Base-by-base conservation (phyloP, 2,329 filamentous ascomycete species). In the Exophiala mesophila region DNA sequence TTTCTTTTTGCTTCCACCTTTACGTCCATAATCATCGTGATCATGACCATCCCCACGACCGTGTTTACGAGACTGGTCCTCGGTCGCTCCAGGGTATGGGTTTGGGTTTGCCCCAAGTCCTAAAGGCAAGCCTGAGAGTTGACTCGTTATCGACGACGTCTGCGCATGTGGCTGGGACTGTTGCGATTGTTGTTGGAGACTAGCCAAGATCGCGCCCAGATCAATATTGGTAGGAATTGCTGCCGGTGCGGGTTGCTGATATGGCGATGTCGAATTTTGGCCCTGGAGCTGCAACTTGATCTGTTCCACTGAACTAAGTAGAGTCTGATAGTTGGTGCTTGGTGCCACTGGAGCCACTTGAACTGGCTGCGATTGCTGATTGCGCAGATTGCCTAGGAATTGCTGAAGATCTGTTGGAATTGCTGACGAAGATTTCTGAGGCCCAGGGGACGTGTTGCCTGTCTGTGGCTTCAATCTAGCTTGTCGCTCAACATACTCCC, bases 371-470 rank as follows among this genome's bases (percentile, higher is more conserved):
- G 47, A 35, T 54, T 58, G 9, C 54, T 54, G 39, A 44, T 42
- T 36, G 16, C 52, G 56, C 38, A 59, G 60, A 39, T 55, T 64
- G 19, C 60, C 59, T 53, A 35, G 61, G 56, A 43, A 63, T 61
- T 20, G 55, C 44, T 35, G 56, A 36, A 43, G 54, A 36, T 43
- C 54, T 9, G 34, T 21, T 9, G 38, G 16, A 26, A 50, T 41
- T 5, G 20, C 36, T 10, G 17, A 33, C 7, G 49, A 48, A 23
- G 57, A 58, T 26, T 52, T 55, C 29, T 53, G 45, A 19, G 56
- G 49, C 37, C 58, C 58, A 15, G 59, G 47, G 12, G 58, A 56
- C 10, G 60, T 19, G 31, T 26, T 26, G 44, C 17, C 29, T 4
- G n/a, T 24, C 23, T 12, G 39, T 32, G 37, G 24, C 12, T 39